A percentile compares a stretch with the other conserved stretches of the same genome.
Conservation (phyloP, 257 asterid genomes). For the Rehmannia glutinosa region DNA sequence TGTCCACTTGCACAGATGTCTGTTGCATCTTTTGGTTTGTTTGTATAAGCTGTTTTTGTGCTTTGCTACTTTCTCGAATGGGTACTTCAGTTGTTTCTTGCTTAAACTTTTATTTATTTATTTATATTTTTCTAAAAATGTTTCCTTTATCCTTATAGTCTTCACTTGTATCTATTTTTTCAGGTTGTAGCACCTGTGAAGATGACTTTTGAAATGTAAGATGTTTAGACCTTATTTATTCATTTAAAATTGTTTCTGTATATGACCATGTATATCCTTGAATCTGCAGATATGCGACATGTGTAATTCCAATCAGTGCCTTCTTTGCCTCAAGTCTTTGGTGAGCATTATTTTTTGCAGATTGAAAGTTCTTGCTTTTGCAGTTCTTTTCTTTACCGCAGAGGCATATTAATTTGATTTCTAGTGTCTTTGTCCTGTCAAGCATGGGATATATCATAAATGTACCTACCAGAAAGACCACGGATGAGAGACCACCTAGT, state of each 20-base stretch:
- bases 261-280: constrained; percentile 24
- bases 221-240: constrained; percentile 7
- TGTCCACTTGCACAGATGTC: too few species aligned
- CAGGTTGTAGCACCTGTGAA: constrained; percentile 81
- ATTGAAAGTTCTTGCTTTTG: neutral
- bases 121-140: neutral
- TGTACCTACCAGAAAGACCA: too few species aligned
- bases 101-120: too few species aligned
- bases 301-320: constrained; percentile 93
- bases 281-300: constrained; percentile 77
- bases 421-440: neutral
- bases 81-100: neutral
- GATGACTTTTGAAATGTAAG: constrained; percentile 93
- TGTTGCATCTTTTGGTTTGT: too few species aligned
- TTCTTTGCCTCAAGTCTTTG: constrained; percentile 82
- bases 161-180: too few species aligned
- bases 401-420: neutral
- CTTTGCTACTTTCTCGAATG: neutral
- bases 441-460: too few species aligned
- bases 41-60: neutral
- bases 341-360: constrained; percentile 30
- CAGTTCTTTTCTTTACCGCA: neutral
- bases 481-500: neutral
- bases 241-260: neutral
- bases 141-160: neutral